phyloP scores from a whole-genome alignment of 371 early-diverging fungal species.

The Parasitella parasitica region DNA sequence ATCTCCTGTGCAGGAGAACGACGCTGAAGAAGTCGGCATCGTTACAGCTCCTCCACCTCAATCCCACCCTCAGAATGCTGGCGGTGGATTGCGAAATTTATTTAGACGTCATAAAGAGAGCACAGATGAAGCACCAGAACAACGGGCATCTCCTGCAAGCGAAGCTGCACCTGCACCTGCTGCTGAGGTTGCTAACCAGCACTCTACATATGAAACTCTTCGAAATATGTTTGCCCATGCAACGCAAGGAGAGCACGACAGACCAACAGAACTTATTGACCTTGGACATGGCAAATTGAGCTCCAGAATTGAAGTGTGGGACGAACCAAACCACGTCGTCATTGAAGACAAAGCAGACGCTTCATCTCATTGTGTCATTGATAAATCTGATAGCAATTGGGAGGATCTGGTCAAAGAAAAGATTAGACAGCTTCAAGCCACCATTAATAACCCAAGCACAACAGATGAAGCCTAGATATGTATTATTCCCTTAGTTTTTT shows the following conservation, averaged over 20 bases:
- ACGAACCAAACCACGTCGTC: conserved; percentile 32
- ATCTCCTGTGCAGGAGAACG: background rate
- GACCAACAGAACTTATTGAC: background rate
- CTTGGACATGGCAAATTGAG: conserved; percentile 1
- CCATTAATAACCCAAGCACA: conserved; percentile 2
- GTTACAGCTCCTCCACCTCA: background rate
- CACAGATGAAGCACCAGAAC: background rate
- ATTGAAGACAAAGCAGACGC: conserved; percentile 33
- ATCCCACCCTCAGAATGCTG: background rate
- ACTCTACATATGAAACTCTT: background rate
- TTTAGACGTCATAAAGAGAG: conserved; percentile 29
- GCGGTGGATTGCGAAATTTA: conserved; percentile 30
- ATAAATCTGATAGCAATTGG: conserved; percentile 36
- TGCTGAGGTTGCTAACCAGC: background rate
- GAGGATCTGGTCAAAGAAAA: conserved; percentile 17
- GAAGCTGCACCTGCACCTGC: background rate
- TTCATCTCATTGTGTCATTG: conserved; percentile 21
- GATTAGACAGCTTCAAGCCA: conserved; percentile 17
- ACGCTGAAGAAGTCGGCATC: background rate
- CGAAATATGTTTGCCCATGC: conserved; percentile 3
- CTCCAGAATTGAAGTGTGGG: conserved; percentile 45
- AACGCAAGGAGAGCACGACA: background rate
- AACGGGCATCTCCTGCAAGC: background rate
- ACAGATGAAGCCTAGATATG: background rate
- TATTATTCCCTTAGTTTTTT: background rate